These are phyloP conservation scores for Pseudonitzschia multistriata DNA, from an alignment of 108 stramenopile species.

Conservation along the genomic window DNA sequence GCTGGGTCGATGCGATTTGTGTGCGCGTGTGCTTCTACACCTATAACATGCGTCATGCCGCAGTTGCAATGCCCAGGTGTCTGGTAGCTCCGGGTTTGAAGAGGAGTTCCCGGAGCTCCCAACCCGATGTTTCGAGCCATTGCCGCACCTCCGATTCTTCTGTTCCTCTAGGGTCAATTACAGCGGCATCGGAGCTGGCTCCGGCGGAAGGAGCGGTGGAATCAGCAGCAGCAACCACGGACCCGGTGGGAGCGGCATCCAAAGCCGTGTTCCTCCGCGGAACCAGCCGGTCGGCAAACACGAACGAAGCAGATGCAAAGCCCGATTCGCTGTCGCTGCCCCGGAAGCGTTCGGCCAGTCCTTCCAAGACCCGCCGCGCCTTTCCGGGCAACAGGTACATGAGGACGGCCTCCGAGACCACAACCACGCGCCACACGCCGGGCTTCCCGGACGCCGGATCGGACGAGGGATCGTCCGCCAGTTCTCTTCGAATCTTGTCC, in stretches of 20 bases:
- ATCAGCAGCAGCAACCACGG: neutral
- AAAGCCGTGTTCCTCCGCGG: constrained; percentile 13
- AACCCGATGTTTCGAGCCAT: constrained; percentile 46
- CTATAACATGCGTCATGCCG: too few relatives aligned
- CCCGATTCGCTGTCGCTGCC: neutral
- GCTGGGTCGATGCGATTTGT: too few relatives aligned
- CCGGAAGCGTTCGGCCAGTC: neutral
- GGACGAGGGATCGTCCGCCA: neutral
- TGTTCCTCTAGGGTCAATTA: too few relatives aligned
- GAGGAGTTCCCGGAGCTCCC: constrained; percentile 59
- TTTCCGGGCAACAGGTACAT: constrained; percentile 65
- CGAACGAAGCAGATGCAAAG: constrained; percentile 11
- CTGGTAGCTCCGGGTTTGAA: constrained; percentile 69
- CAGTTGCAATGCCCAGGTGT: constrained; percentile 57
- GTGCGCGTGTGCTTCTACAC: too few relatives aligned
- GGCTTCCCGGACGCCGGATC: constrained; percentile 14
- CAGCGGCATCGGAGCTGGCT: neutral
- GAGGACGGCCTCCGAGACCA: constrained; percentile 75
- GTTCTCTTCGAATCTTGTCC: constrained; percentile 34
- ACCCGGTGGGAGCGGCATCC: neutral
- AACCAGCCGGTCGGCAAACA: constrained; percentile 69
- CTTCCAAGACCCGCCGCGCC: constrained; percentile 46
- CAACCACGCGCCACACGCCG: constrained; percentile 30
- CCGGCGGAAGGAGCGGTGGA: too few relatives aligned
- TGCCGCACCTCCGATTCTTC: neutral